Base-by-base conservation (phyloP, 1,284 basidiomycete species). In the Leccinum subfulvum region DNA sequence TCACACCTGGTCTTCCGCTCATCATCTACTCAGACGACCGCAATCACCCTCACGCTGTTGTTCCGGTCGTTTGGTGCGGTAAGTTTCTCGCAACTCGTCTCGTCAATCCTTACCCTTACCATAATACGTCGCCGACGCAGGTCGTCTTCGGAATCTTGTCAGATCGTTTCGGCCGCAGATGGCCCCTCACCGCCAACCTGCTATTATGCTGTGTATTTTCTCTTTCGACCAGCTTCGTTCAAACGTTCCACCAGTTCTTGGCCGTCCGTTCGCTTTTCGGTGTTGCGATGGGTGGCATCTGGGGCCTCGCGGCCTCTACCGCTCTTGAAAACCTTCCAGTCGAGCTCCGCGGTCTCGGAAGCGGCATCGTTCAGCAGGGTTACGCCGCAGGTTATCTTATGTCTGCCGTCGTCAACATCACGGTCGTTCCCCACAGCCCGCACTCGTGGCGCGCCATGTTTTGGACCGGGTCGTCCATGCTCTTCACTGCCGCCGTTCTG, bases 81-180 rank as follows among this genome's bases (percentile, higher is more conserved):
- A 64, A 76, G 81, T 68, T 56, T 47, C 18, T 18, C 3, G 51
- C n/a, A 26, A 26, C 9, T n/a, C 7, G 13, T 37, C 49, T 33
- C 18, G 37, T 30, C 18, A 13, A 18, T 47, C 49, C 16, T 18
- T 2, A 10, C 21, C 41, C 33, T 56, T 13, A 37, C 16, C 5
- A 26, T 47, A 21, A 58, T 5, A 53, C 16, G 5, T 26, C 51
- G 28, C 51, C 13, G 11, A 47, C 37, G 9, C 55, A 84, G 81
- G 71, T 94, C 63, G 76, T 94, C 65, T 97, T 98, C 67, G 90
- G 90, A 52, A 73, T 94, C 62, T 69, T 90, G 44, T 91, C 90
- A n/a, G 94, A 95, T 75, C 85, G 95, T 10, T 97, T 83, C 74
- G 96, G 96, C 0, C 86, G 95, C 58, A 95, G 95, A 30, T 98